Conservation (phyloP, 352 stramenopile genomes). For the Phytopythium mirpurense region DNA sequence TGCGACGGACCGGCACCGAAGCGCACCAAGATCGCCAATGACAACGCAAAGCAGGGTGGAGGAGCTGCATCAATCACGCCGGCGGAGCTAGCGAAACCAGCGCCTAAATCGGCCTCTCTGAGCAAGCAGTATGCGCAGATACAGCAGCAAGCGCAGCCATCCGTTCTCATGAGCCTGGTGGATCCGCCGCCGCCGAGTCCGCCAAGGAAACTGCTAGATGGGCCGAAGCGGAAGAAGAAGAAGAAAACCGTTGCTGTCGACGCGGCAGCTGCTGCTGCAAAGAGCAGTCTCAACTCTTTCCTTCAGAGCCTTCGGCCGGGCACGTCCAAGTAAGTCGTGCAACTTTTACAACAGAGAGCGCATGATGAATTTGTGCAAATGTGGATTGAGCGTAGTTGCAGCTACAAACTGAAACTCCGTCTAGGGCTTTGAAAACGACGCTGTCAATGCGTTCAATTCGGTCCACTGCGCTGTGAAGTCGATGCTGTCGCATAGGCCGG, state of each 20-base stretch:
- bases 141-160: neutral
- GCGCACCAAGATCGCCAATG: constrained; percentile 16
- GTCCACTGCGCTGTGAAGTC: constrained; percentile 24
- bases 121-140: neutral
- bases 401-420: neutral
- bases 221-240: constrained; percentile 67
- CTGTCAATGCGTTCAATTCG: constrained; percentile 18
- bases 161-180: constrained; percentile 31
- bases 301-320: constrained; percentile 38
- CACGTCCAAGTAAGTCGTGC: constrained; percentile 21
- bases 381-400: too few species aligned
- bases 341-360: neutral
- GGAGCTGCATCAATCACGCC: neutral
- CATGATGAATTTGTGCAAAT: too few species aligned
- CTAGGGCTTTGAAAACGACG: constrained; percentile 18
- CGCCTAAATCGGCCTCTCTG: too few species aligned
- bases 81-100: neutral
- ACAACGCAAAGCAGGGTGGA: neutral
- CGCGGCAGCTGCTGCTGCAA: constrained; percentile 39
- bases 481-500: constrained; percentile 12
- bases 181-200: constrained; percentile 38
- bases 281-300: constrained; percentile 65
- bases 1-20: constrained; percentile 13
- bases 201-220: constrained; percentile 64
- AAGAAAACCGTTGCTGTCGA: constrained; percentile 25